Conservation (phyloP, 805 yeast species). For the Zygoascus bituminiphila region DNA sequence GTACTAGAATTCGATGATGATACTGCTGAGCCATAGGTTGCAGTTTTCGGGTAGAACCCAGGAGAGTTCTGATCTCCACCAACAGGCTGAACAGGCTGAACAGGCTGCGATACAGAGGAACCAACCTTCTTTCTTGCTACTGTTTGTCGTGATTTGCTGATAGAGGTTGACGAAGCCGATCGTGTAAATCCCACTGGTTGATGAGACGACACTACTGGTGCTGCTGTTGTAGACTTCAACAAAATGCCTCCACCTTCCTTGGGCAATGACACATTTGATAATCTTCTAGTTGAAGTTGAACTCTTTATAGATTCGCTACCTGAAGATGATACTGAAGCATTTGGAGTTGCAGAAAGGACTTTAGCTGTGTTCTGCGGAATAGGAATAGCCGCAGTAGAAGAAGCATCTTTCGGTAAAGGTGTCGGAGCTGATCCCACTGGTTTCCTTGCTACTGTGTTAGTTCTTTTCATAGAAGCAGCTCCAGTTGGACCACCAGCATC, state of each 20-base stretch:
- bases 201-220: neutral
- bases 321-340: neutral
- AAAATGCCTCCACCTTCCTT: constrained; percentile 1
- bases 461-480: neutral
- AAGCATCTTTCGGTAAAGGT: neutral
- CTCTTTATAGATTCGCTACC: neutral
- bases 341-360: constrained; percentile 4
- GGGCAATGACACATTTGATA: constrained; percentile 1
- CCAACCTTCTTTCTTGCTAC: constrained; percentile 1
- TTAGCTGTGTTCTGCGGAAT: neutral
- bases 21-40: neutral
- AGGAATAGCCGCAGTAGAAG: neutral
- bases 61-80: no score
- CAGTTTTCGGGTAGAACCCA: no score
- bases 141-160: neutral
- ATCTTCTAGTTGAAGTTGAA: neutral
- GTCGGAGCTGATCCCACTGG: constrained; percentile 1
- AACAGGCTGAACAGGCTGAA: no score
- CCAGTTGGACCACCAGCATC: neutral
- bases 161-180: neutral
- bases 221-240: constrained; percentile 1
- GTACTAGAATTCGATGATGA: neutral
- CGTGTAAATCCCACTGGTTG: neutral
- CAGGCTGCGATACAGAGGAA: neutral
- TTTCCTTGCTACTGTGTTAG: constrained; percentile 1